Base-by-base conservation (phyloP, 2,329 filamentous ascomycete genomes). In the Knufia petricola region DNA sequence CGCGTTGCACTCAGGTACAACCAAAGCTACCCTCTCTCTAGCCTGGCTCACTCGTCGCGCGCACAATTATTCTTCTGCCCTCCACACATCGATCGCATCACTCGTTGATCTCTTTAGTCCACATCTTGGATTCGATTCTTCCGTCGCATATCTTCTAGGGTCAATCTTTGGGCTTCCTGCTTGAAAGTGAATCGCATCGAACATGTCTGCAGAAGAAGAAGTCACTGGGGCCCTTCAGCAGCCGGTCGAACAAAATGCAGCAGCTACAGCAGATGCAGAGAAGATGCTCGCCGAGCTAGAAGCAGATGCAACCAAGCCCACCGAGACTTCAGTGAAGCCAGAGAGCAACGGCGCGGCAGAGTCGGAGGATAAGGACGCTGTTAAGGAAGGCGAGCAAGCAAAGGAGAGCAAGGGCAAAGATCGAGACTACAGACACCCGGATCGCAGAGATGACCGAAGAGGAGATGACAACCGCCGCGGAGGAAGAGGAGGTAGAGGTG, bases 201-300 rank as follows among this genome's bases (percentile, higher is more conserved):
- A 31, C 9, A 59, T 57, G 56, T 57, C 55, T 43, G 47, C 51
- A 7, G 57, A 57, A 37, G 53, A 54, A 21, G 53, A 46, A 17
- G 56, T 54, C 9, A 51, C 53, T 19, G 56, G 55, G 10, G 54
- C 52, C 8, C 49, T 53, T 15, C 50, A 52, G 34, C 32, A 52
- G 32, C 51, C 58, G 36, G 50, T 58, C 34, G 60, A 61, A 37
- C 52, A 61, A 38, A 71, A 71, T 55, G 59, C 60, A 20, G 64
- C 66, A 39, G 66, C 69, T n/a, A 66, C 68, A 51, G 64, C 69
- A 60, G 69, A 72, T 59, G 68, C 70, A 12, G 63, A 70, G 59
- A 64, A 67, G 50, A 61, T 71, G 46, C 63, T 71, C 37, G 67
- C 67, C 17, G 68, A 72, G 58, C 59, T 71, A 56, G 67, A 71